Base-by-base conservation (phyloP, 306 rosid species). In the Mucuna pruriens region DNA sequence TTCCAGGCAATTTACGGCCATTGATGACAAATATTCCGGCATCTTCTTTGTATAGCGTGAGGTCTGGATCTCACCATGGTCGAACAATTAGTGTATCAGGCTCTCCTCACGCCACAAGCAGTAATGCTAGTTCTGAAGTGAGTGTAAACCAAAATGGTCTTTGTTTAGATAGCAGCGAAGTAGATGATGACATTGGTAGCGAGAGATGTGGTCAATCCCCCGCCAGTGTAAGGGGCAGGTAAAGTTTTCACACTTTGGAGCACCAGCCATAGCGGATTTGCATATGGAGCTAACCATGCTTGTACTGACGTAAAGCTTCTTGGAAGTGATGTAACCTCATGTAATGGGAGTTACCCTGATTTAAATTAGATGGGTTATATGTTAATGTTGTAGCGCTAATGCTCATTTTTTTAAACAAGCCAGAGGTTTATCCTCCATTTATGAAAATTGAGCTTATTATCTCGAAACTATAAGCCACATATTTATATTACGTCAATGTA, bases 21-120 rank as follows among this genome's bases (percentile, higher is more conserved):
- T 82, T 92, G 80, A 94, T 94, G 97, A 92, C 97, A 85, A 94
- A 94, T 83, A 94, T 94, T 83, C 98, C 98, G 31, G 97, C 98
- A 74, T 94, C 98, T 54, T 92, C 98, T 34, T 87, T 94, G 97
- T 92, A 92, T 79, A 94, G 97, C 31, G 97, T 94, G 88, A 87
- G 98, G 83, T 91, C 97, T 29, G 97, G 97, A 74, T 86, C 97
- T 66, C 87, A 88, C 19, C 92, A 94, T 79, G 89, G 97, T 86
- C 90, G 94, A 87, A 88, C 97, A 38, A 55, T 94, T 68, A 91
- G 97, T 63, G 90, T 91, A 78, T 92, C 94, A 5, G 97, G 89
- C 76, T 94, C 98, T 33, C 98, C 98, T 63, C 95, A 90, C 64
- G 97, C 97, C 70, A 92, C 97, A 2, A 94, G 98, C 87, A 94